Evolutionary conservation across 495 filamentous ascomycete species (phyloP), one percentile per base, ranked within the genome.

Genomic region (Hyphodiscus hymeniophilus): DNA sequence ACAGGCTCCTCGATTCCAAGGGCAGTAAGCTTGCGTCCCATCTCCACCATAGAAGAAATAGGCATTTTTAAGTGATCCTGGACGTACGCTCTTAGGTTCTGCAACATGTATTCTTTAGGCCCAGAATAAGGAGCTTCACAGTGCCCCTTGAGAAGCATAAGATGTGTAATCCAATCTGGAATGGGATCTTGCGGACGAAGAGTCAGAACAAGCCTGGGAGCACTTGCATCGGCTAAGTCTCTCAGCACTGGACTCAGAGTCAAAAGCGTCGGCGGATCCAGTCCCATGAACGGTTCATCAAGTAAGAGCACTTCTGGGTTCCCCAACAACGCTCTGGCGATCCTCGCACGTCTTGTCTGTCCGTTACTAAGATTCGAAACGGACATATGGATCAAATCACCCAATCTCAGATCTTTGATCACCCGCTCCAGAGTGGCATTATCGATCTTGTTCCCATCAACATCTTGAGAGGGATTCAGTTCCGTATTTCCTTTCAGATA

Each of bases 241-340:
- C 77, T 64, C 7, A 96, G 72, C 32, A 96, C 67, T 2, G 67
- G 66, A 17, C 85, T 90, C 55, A 97, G 62, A 10, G 74, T 74
- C 24, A 68, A 67, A 8, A 82, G 71, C 2, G 88, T 89, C 17
- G 79, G 76, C 18, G 92, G 92, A 60, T 98, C 92, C 28, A 98
- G 69, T 7, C 92, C 92, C 87, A 98, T 95, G 61, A 98, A 96
- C 12, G 92, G 89, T 58, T 95, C 92, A 66, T 98, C 92, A 10
- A 97, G 70, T 30, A 96, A 70, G 23, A 98, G 55, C 10, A 95
- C 69, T 64, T 91, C 85, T 0, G 92, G 91, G 45, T 74, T 74
- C 31, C 68, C 77, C 53, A 96, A 68, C 34, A 98, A 62, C 2
- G 89, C 89, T 55, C 84, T 84, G 0, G 89, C 92, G 52, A 98